A percentile compares a stretch with the other conserved stretches of the same genome.
Conservation (phyloP, 192 early-diverging fungal species). For the Coemansia sp. region DNA sequence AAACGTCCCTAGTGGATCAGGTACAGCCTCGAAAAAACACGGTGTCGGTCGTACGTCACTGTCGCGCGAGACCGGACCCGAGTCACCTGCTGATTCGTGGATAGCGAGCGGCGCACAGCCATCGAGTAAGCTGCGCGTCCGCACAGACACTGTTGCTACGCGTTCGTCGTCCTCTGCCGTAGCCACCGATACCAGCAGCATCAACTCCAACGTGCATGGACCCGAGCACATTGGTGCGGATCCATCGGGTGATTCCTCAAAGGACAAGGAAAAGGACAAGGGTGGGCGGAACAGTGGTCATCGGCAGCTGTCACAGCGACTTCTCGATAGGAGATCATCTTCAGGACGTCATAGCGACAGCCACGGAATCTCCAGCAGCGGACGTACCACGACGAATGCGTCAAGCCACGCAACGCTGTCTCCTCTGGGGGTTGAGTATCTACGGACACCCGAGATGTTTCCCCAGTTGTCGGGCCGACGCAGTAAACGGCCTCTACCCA, state of each 20-base stretch:
- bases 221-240: neutral
- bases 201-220: neutral
- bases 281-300: neutral
- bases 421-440: slow-evolving; percentile 6
- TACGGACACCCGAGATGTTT: slow-evolving; percentile 22
- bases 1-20: neutral
- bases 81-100: slow-evolving; percentile 4
- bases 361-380: neutral
- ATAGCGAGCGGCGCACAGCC: slow-evolving; percentile 17
- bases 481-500: slow-evolving; percentile 35
- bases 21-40: neutral
- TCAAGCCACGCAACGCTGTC: slow-evolving; percentile 1
- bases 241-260: too few relatives aligned
- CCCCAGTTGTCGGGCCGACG: slow-evolving; percentile 10
- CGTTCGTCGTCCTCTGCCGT: neutral
- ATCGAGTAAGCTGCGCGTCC: slow-evolving; percentile 21
- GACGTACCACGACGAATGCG: too few relatives aligned
- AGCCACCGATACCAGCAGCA: neutral
- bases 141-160: slow-evolving; percentile 9
- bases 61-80: slow-evolving; percentile 7
- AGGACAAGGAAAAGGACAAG: neutral
- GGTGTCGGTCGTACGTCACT: neutral
- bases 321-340: neutral
- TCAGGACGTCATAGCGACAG: neutral
- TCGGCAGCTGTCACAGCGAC: slow-evolving; percentile 1